Percentiles rank a stretch among this genome's conserved stretches.
Conservation (phyloP, 345 rosid species). For the Angophora floribunda region DNA sequence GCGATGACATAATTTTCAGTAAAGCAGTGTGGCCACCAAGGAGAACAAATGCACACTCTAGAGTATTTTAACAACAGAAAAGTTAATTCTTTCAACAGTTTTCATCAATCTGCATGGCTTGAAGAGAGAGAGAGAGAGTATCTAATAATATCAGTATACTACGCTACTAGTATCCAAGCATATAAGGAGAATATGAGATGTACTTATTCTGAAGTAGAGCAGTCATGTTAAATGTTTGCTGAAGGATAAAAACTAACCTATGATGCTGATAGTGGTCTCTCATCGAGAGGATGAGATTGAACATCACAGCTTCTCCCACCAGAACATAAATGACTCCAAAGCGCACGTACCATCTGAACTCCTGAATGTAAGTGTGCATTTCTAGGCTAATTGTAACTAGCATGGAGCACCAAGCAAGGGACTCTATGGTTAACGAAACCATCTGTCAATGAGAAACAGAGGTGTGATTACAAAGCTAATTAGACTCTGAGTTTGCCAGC, state of each 20-base stretch:
- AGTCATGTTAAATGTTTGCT: background rate
- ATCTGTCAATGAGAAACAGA: slow-evolving; percentile 18
- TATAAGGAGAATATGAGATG: background rate
- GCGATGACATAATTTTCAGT: too few species aligned
- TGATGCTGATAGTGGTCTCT: slow-evolving; percentile 24
- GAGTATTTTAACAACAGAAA: background rate
- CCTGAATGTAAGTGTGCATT: slow-evolving; percentile 48
- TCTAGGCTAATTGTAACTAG: slow-evolving; percentile 61
- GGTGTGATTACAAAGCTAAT: background rate
- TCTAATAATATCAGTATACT: background rate
- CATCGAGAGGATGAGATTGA: slow-evolving; percentile 53
- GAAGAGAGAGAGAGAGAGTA: background rate
- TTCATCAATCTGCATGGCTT: background rate
- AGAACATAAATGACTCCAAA: slow-evolving; percentile 74
- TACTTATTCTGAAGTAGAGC: background rate
- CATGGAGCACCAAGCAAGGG: slow-evolving; percentile 78
- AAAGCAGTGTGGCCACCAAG: too few species aligned
- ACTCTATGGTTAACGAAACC: slow-evolving; percentile 53
- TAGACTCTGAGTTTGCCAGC: background rate
- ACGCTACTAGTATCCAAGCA: background rate
- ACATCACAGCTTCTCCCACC: slow-evolving; percentile 74
- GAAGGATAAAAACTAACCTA: slow-evolving; percentile 15
- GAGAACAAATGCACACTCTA: too few species aligned
- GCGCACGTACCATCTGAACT: slow-evolving; percentile 79
- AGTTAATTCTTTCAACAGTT: background rate